Evolutionary conservation across 2,329 filamentous ascomycete genomes (phyloP), one percentile per base, ranked within the genome.

Genomic region (Chrysoporthe puriensis): DNA sequence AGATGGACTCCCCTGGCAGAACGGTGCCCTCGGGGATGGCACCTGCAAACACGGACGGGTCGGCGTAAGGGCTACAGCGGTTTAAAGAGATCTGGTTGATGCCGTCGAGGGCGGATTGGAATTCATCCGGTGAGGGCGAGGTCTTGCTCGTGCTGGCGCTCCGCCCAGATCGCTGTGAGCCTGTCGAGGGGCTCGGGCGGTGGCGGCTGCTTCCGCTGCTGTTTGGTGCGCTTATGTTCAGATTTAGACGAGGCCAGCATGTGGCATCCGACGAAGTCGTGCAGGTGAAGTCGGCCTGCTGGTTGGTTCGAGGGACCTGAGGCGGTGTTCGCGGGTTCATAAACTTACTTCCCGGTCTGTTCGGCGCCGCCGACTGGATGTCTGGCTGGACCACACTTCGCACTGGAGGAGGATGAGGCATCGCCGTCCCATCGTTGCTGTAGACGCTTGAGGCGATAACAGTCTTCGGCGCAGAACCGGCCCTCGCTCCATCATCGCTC

Each of bases 371-470:
- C 6, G 13, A 11, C 2, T 34, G 52, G 4, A 18, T 26, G 21
- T 44, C 21, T 21, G 21, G 6, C 48, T 40, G 62, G 46, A 21
- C n/a, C 4, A 26, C 42, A n/a, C 26, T 44, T 1, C 56, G 48
- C 60, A 56, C 54, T 8, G 57, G 62, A 40, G 36, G 43, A 11
- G 68, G 64, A 36, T 67, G 65, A 40, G 58, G 42, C 34, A 21
- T 56, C 8, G 56, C 63, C 14, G 62, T n/a, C 6, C 36, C 58
- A 14, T 67, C 26, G 34, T 62, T 65, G 50, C 64, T 67, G 52
- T 70, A 70, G 34, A 65, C 26, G 14, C 68, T 70, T 13, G 68
- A 70, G 34, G 68, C 42, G 9, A 42, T 16, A 14, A 32, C 2
- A 4, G 14, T 7, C 21, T 9, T 18, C n/a, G 36, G 50, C 3